phyloP scores from a whole-genome alignment of 257 asterid genomes.

The Vinca minor region DNA sequence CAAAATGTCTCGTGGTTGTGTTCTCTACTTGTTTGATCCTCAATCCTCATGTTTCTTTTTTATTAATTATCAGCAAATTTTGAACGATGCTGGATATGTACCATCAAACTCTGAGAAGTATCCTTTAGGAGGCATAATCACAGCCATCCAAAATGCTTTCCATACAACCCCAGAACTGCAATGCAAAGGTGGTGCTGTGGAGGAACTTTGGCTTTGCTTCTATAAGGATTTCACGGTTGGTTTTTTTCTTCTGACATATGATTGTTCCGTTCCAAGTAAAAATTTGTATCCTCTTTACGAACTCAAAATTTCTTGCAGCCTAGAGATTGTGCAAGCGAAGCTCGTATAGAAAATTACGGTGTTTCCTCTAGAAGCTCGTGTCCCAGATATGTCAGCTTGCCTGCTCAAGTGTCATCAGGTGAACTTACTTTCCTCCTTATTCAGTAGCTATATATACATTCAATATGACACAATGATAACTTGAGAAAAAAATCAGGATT shows the following conservation, averaged over 20 bases:
- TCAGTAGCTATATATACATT: not conserved
- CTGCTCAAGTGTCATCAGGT: slow-evolving; percentile 41
- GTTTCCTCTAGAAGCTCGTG: slow-evolving; percentile 42
- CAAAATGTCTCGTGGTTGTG: not conserved
- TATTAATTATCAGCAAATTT: slow-evolving; percentile 47
- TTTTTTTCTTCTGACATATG: slow-evolving; percentile 1
- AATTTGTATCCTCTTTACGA: slow-evolving; percentile 13
- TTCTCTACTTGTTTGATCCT: not conserved
- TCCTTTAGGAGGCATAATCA: slow-evolving; percentile 67
- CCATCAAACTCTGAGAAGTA: slow-evolving; percentile 81
- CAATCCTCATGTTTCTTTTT: not conserved
- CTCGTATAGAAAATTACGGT: slow-evolving; percentile 31
- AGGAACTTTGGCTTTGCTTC: slow-evolving; percentile 82
- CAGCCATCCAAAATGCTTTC: slow-evolving; percentile 83
- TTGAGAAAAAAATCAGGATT: not conserved
- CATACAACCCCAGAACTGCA: slow-evolving; percentile 60
- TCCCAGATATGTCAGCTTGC: slow-evolving; percentile 68
- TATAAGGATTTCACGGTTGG: slow-evolving; percentile 73
- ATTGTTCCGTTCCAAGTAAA: not conserved
- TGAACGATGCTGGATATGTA: slow-evolving; percentile 69
- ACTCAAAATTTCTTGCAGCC: slow-evolving; percentile 47
- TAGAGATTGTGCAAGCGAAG: slow-evolving; percentile 48
- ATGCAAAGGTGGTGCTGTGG: slow-evolving; percentile 64
- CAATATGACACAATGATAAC: not conserved
- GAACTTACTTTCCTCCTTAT: slow-evolving; percentile 16